A percentile compares a stretch with the other conserved stretches of the same genome.
Evolutionary conservation across 1,139 yeast species (phyloP).

Genomic region (Wickerhamiella infanticola): DNA sequence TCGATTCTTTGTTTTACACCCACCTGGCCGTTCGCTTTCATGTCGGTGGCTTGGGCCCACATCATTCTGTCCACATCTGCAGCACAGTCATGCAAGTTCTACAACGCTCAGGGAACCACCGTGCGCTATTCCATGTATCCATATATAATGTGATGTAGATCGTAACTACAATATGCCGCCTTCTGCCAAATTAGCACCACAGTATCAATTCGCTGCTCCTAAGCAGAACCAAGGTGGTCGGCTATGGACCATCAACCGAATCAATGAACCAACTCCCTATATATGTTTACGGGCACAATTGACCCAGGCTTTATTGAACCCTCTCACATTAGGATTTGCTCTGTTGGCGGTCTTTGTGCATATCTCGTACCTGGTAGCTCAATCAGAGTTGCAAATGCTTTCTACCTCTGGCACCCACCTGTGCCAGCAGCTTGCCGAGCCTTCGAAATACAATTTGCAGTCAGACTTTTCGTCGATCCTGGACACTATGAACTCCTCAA

Average conservation of each 20-base stretch:
- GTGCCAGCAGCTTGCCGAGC: no score
- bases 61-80: conserved; percentile 51
- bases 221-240: background rate
- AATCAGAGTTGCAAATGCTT: background rate
- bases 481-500: no score
- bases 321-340: conserved; percentile 10
- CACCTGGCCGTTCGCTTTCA: conserved; percentile 13
- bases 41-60: conserved; percentile 39
- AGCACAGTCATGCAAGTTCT: conserved; percentile 39
- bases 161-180: background rate
- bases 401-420: no score
- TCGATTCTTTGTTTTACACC: conserved; percentile 23
- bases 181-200: background rate
- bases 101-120: conserved; percentile 19
- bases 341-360: conserved; percentile 11
- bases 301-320: conserved; percentile 13
- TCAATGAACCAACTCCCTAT: conserved; percentile 13
- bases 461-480: no score
- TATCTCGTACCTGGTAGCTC: conserved; percentile 5
- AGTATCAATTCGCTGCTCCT: background rate
- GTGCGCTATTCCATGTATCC: conserved; percentile 18
- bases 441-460: no score
- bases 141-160: conserved; percentile 8
- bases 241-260: conserved; percentile 5
- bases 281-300: conserved; percentile 13